Evolutionary conservation across 225 moss, liverwort and hornwort species (phyloP).

Genomic region (Polytrichum commune): DNA sequence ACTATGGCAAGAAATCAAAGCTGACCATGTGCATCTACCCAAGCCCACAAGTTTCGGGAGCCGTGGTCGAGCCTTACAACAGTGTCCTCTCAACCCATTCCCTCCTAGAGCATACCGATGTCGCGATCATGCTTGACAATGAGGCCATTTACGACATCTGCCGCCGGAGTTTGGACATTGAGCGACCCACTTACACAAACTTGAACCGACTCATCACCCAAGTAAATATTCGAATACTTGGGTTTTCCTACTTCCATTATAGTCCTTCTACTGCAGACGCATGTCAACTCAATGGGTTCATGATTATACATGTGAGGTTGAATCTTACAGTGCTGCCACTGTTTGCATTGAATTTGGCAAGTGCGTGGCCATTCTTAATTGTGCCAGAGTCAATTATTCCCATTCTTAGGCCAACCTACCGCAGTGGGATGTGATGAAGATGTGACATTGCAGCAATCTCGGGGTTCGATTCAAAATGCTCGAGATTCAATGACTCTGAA

Average conservation of each 20-base stretch:
- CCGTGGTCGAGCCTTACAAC: conserved; percentile 54
- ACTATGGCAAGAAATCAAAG: conserved; percentile 53
- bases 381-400: not conserved
- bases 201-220: conserved; percentile 48
- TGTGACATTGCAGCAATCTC: too few species aligned
- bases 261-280: not conserved
- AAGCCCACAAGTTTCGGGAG: conserved; percentile 47
- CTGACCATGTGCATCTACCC: conserved; percentile 50
- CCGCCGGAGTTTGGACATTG: conserved; percentile 43
- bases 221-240: conserved; percentile 7
- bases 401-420: not conserved
- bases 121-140: conserved; percentile 47
- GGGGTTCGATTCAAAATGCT: too few species aligned
- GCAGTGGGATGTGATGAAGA: too few species aligned
- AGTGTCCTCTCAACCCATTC: conserved; percentile 47
- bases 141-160: conserved; percentile 53
- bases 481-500: too few species aligned
- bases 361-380: not conserved
- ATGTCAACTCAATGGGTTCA: not conserved
- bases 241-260: not conserved
- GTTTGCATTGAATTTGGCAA: not conserved
- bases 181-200: conserved; percentile 56
- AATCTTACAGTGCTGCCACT: not conserved
- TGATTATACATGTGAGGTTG: not conserved
- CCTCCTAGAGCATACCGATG: conserved; percentile 47